Evolutionary conservation across 108 stramenopile genomes (phyloP).

Genomic region (Fistulifera pelliculosa): DNA sequence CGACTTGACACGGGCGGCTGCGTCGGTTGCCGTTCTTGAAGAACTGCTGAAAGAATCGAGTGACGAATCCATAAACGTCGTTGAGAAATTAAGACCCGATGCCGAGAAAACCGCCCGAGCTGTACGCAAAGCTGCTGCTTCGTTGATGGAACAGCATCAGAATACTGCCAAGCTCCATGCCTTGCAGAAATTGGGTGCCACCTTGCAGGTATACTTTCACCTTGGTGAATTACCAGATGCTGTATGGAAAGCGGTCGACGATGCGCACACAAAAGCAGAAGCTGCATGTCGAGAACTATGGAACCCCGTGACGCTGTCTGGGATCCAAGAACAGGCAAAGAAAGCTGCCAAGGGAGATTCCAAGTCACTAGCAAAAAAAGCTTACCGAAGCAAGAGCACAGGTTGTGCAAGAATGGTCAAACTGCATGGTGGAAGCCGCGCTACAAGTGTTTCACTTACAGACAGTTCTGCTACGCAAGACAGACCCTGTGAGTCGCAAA

Average conservation of each 20-base stretch:
- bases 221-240: constrained; percentile 73
- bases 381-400: constrained; percentile 52
- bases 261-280: constrained; percentile 41
- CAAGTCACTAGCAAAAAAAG: constrained; percentile 24
- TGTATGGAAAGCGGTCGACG: constrained; percentile 61
- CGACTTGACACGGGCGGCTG: constrained; percentile 76
- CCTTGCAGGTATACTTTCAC: constrained; percentile 80
- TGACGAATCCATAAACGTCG: constrained; percentile 54
- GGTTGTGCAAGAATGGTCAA: constrained; percentile 47
- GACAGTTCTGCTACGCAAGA: constrained; percentile 59
- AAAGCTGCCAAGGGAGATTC: not conserved
- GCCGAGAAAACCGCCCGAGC: constrained; percentile 17
- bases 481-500: constrained; percentile 63
- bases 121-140: constrained; percentile 19
- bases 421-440: constrained; percentile 44
- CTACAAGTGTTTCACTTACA: constrained; percentile 71
- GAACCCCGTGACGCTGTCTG: constrained; percentile 31
- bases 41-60: constrained; percentile 42
- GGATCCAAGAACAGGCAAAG: constrained; percentile 31
- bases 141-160: constrained; percentile 43
- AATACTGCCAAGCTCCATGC: constrained; percentile 25
- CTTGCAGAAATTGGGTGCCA: constrained; percentile 42
- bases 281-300: constrained; percentile 19
- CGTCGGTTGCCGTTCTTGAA: constrained; percentile 67
- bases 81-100: constrained; percentile 49